phyloP scores from a whole-genome alignment of 2,329 filamentous ascomycete species.

The Aureobasidium uvarum region DNA sequence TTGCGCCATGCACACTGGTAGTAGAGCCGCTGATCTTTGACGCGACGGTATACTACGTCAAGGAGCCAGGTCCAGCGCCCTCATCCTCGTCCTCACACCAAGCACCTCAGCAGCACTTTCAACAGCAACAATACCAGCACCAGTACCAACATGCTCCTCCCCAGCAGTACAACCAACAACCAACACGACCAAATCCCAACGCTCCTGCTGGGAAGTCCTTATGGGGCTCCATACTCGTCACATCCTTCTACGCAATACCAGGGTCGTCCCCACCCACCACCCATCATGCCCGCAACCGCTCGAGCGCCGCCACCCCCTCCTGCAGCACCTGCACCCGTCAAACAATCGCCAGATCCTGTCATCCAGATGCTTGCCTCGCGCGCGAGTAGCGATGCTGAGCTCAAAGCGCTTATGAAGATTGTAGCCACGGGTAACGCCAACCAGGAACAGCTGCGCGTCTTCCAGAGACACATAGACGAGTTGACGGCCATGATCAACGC shows the following conservation, averaged over 20 bases:
- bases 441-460: slow-evolving; percentile 68
- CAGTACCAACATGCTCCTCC: slow-evolving; percentile 15
- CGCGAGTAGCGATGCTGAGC: slow-evolving; percentile 67
- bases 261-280: slow-evolving; percentile 29
- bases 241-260: slow-evolving; percentile 9
- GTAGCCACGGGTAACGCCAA: slow-evolving; percentile 74
- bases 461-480: slow-evolving; percentile 78
- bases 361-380: slow-evolving; percentile 75
- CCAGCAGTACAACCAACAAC: slow-evolving; percentile 27
- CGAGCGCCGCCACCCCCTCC: slow-evolving; percentile 29
- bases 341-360: slow-evolving; percentile 62
- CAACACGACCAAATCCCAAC: slow-evolving; percentile 30
- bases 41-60: slow-evolving; percentile 69
- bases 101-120: slow-evolving; percentile 21
- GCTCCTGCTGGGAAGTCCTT: slow-evolving; percentile 31
- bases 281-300: slow-evolving; percentile 32
- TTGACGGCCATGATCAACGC: slow-evolving; percentile 57
- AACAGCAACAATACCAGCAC: slow-evolving; percentile 20
- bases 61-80: slow-evolving; percentile 50
- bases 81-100: slow-evolving; percentile 25
- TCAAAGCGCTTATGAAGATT: slow-evolving; percentile 78
- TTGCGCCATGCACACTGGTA: slow-evolving; percentile 70
- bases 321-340: slow-evolving; percentile 31
- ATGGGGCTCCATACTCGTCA: slow-evolving; percentile 19
- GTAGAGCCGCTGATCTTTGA: slow-evolving; percentile 80